These are phyloP conservation scores for Bimuria novae-zelandiae DNA, from an alignment of 2,329 filamentous ascomycete genomes.

Conservation along the genomic window DNA sequence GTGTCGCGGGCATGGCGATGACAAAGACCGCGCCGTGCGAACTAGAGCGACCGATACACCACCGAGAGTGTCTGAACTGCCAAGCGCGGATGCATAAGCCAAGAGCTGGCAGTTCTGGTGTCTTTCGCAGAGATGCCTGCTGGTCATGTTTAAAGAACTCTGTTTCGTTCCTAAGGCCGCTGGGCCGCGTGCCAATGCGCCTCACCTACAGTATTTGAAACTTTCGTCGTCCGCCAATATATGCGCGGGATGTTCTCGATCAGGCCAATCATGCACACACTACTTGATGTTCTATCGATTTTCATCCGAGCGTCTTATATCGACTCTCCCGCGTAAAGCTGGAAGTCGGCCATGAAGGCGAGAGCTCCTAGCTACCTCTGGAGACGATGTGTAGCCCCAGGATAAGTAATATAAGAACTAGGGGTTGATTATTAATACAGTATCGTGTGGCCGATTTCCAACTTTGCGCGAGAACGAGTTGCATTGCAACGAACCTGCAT, in stretches of 20 bases:
- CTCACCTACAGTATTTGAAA: constrained; percentile 3
- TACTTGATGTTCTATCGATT: not conserved
- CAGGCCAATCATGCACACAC: not conserved
- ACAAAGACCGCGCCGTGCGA: not conserved
- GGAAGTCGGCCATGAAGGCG: too few relatives aligned
- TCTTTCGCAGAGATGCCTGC: not conserved
- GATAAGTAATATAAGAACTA: too few relatives aligned
- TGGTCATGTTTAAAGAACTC: not conserved
- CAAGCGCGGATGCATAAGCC: not conserved
- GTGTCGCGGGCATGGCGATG: not conserved
- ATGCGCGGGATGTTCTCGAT: too few relatives aligned
- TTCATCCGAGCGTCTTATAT: not conserved
- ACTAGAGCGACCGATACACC: not conserved
- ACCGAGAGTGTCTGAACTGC: not conserved
- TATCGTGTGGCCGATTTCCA: too few relatives aligned
- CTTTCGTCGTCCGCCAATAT: not conserved
- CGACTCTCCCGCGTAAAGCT: too few relatives aligned
- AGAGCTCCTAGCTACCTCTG: too few relatives aligned
- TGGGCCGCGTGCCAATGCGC: not conserved
- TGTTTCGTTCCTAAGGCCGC: not conserved
- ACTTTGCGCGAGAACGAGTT: too few relatives aligned
- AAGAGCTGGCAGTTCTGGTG: not conserved
- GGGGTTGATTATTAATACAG: too few relatives aligned
- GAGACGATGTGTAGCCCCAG: too few relatives aligned
- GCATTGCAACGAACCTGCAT: too few relatives aligned